A percentile compares a stretch with the other conserved stretches of the same genome.
Conservation (phyloP, 345 rosid species). For the Rubroshorea leprosula region DNA sequence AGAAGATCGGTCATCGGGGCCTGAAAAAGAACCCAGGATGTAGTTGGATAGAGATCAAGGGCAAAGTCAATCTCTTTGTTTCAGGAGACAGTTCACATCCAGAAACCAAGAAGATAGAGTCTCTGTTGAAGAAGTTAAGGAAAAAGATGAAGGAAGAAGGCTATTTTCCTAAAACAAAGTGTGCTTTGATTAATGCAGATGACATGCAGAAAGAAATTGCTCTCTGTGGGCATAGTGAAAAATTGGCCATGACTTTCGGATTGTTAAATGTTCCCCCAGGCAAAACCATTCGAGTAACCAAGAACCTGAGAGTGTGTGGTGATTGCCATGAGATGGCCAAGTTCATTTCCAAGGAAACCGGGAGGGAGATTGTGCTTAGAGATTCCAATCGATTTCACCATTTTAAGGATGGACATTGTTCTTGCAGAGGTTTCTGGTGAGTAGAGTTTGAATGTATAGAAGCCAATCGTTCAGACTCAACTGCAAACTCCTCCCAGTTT, state of each 20-base stretch:
- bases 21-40: slow-evolving; percentile 64
- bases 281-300: slow-evolving; percentile 49
- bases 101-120: slow-evolving; percentile 42
- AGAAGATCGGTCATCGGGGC: slow-evolving; percentile 41
- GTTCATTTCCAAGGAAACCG: slow-evolving; percentile 49
- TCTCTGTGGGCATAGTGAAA: slow-evolving; percentile 73
- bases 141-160: slow-evolving; percentile 56
- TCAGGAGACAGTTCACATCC: slow-evolving; percentile 55
- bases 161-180: slow-evolving; percentile 34
- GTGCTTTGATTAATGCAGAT: slow-evolving; percentile 57
- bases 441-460: neutral
- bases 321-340: slow-evolving; percentile 73
- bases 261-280: slow-evolving; percentile 46
- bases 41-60: slow-evolving; percentile 73
- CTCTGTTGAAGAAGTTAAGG: slow-evolving; percentile 37
- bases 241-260: slow-evolving; percentile 63
- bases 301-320: slow-evolving; percentile 65
- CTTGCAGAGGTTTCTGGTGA: slow-evolving; percentile 80
- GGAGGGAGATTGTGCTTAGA: slow-evolving; percentile 60
- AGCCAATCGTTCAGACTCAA: too few relatives aligned
- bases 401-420: slow-evolving; percentile 58
- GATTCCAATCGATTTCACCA: slow-evolving; percentile 68
- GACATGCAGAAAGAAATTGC: slow-evolving; percentile 63
- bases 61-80: slow-evolving; percentile 51
- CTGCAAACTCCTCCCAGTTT: too few relatives aligned